phyloP scores from a whole-genome alignment of 768 basidiomycete species.

The Trametes cinnabarina region DNA sequence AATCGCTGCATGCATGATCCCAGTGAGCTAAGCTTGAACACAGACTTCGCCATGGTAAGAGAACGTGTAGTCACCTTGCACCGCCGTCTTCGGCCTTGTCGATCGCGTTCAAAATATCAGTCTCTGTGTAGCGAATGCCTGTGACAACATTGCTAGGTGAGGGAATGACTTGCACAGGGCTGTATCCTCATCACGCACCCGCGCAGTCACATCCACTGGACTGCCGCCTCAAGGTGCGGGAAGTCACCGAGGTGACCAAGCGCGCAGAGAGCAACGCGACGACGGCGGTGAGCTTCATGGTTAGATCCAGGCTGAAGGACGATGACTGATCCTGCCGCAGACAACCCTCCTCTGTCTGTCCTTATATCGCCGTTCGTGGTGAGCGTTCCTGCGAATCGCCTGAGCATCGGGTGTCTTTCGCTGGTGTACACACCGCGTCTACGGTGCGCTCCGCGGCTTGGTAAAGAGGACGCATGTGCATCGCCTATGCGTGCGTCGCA shows the following conservation, averaged over 20 bases:
- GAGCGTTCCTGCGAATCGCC: background rate
- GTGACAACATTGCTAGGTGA: background rate
- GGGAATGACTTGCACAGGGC: background rate
- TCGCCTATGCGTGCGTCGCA: background rate
- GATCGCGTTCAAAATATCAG: conserved; percentile 25
- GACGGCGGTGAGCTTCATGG: conserved; percentile 14
- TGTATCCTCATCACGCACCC: conserved; percentile 7
- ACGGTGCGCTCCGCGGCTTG: background rate
- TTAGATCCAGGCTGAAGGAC: background rate
- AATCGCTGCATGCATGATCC: conserved; percentile 23
- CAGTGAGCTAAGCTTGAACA: no score
- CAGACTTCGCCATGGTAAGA: no score
- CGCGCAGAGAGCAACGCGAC: conserved; percentile 10
- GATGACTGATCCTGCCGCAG: background rate
- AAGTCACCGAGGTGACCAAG: conserved; percentile 9
- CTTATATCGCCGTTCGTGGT: background rate
- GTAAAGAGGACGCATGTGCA: conserved; percentile 6
- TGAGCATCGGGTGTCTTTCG: background rate
- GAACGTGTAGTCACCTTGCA: conserved; percentile 11
- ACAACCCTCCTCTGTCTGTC: background rate
- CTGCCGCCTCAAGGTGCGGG: conserved; percentile 17
- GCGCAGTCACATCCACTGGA: conserved; percentile 24
- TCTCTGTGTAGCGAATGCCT: conserved; percentile 18
- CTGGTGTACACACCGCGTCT: no score
- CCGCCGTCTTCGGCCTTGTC: conserved; percentile 23